Base-by-base conservation (phyloP, 345 rosid species). In the Adansonia digitata region DNA sequence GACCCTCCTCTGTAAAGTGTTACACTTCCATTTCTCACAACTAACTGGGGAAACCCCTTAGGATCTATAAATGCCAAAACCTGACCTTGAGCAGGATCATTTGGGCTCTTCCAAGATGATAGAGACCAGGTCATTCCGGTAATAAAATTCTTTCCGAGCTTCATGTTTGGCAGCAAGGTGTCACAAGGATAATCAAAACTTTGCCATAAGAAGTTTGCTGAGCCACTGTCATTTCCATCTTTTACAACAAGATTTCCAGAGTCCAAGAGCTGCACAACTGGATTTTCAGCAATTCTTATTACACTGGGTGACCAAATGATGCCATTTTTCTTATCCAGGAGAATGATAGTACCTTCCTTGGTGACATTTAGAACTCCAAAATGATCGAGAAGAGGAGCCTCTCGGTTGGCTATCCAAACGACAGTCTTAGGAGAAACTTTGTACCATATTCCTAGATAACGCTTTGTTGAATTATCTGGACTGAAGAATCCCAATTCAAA, bases 131-230 rank as follows among this genome's bases (percentile, higher is more conserved):
- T 65, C 0, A 74, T 26, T 7, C 86, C 84, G 0, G 83, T 70
- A 0, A 63, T 55, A 10, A 79, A 69, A 68, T 85, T 82, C 81
- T 75, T 75, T 1, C 91, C 91, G 10, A 85, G 22, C 49, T 83
- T 84, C 91, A 89, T 84, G 24, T 52, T 84, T 0, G 88, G 73
- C 7, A 85, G 74, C 12, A 82, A n/a, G 22, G 80, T 80, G 55
- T 89, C 84, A 3, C 81, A 75, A 7, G 88, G 92, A 42, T 79
- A 48, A 66, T 86, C 89, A 75, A 89, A 87, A 48, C 89, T 86
- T 68, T 87, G 86, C 92, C 78, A 75, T 26, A 40, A 26, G 27
- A 62, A 37, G 46, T 40, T 22, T 6, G 8, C 52, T 14, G 35
- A 20, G 52, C 2, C 20, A 7, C n/a, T 39, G 0, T 20, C 24